phyloP scores from a whole-genome alignment of 1,139 yeast species.

The Scheffersomyces illinoinensis region DNA sequence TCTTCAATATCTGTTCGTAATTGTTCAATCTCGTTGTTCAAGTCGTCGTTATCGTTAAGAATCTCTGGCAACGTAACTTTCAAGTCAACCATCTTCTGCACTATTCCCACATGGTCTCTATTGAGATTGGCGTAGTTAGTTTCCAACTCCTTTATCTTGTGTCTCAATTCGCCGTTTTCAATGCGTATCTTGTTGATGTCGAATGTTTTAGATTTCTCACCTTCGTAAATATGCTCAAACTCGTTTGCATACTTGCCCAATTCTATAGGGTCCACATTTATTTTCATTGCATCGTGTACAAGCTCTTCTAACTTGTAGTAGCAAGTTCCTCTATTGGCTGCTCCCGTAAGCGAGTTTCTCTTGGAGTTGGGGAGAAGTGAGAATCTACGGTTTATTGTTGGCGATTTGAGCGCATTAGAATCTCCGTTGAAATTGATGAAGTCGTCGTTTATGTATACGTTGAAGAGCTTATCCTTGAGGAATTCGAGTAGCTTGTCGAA shows the following conservation, averaged over 20 bases:
- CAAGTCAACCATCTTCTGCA: slow-evolving; percentile 44
- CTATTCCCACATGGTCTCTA: slow-evolving; percentile 63
- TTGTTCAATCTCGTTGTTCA: slow-evolving; percentile 63
- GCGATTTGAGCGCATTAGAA: slow-evolving; percentile 7
- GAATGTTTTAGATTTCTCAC: slow-evolving; percentile 66
- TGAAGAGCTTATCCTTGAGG: slow-evolving; percentile 77
- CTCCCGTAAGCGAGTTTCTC: slow-evolving; percentile 12
- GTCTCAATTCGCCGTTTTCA: slow-evolving; percentile 71
- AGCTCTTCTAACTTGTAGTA: slow-evolving; percentile 68
- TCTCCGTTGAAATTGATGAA: slow-evolving; percentile 23
- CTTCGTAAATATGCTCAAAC: slow-evolving; percentile 67
- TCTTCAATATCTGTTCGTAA: slow-evolving; percentile 55
- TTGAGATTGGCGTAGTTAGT: slow-evolving; percentile 67
- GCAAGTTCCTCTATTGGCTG: slow-evolving; percentile 10
- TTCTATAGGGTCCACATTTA: slow-evolving; percentile 70
- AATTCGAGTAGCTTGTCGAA: slow-evolving; percentile 77
- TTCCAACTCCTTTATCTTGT: slow-evolving; percentile 75
- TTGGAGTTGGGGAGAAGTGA: slow-evolving; percentile 20
- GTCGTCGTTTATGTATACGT: slow-evolving; percentile 56
- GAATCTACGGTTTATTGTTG: slow-evolving; percentile 13
- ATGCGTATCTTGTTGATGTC: slow-evolving; percentile 68
- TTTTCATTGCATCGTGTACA: slow-evolving; percentile 75
- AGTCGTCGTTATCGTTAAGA: slow-evolving; percentile 71
- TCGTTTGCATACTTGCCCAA: slow-evolving; percentile 71
- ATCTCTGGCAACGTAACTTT: slow-evolving; percentile 51